Conservation (phyloP, 345 rosid species). For the Syzygium aromaticum region DNA sequence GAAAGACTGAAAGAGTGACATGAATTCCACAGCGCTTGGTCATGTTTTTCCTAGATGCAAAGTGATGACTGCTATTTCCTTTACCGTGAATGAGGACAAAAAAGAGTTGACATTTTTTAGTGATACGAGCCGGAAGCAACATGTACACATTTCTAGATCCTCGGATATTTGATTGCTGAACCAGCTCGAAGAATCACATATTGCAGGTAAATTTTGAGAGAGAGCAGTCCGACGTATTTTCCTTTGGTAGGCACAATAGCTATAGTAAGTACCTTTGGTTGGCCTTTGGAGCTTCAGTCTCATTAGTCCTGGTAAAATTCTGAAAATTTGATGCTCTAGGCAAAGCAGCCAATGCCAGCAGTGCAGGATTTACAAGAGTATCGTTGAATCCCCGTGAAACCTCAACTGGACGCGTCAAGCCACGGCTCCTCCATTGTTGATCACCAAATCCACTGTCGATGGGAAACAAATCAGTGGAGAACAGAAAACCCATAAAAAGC, state of each 20-base stretch:
- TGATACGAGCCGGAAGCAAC: neutral
- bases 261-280: neutral
- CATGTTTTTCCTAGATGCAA: neutral
- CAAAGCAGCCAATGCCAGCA: conserved; percentile 8
- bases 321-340: conserved; percentile 8
- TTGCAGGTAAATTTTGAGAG: neutral
- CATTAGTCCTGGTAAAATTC: neutral
- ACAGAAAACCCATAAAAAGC: neutral
- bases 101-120: neutral
- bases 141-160: neutral
- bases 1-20: neutral
- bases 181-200: neutral
- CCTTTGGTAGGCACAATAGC: neutral
- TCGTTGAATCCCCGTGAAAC: neutral
- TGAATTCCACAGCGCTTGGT: neutral
- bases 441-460: neutral
- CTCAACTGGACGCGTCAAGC: neutral
- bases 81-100: neutral
- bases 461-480: neutral
- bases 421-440: neutral
- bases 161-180: neutral
- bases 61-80: neutral
- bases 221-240: neutral
- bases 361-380: conserved; percentile 11
- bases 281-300: conserved; percentile 4